Evolutionary conservation across 2,329 filamentous ascomycete species (phyloP), one percentile per base, ranked within the genome.

Genomic region (Aureobasidium pullulans): DNA sequence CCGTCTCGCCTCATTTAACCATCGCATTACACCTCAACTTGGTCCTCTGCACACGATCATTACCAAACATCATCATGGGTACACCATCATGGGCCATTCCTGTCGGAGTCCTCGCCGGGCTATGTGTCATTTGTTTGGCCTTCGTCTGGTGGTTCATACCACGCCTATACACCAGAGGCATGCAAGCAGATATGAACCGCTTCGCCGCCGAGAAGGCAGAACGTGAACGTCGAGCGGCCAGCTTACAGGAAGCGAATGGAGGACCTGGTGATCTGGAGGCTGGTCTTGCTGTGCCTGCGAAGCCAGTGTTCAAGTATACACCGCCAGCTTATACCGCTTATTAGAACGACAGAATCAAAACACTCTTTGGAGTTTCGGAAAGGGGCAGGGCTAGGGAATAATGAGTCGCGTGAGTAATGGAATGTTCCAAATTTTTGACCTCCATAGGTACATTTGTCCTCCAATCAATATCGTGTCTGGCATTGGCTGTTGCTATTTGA

Each of bases 101-200:
- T 36, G 66, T 68, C 11, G 67, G 66, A 57, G 61, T 68, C 11
- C 64, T 69, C 16, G 64, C 57, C 23, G 67, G 43, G 23, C 59
- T 69, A 10, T 63, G 63, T 34, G 61, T 64, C 31, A 34, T 60
- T 13, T 62, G 62, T 42, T 63, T 69, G 43, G 31, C 63, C 43
- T 66, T 67, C 54, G 57, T 69, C 57, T 69, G 65, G 64, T 68
- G 64, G 63, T 68, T 64, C 66, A 68, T 69, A 44, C 68, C 68
- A 6, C 64, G 64, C 32, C 48, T 62, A 9, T 68, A 62, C 57
- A 61, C 62, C 2, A 63, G 62, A 16, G 67, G 67, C 16, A 58
- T 67, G 9, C 52, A 62, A 11, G 52, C 52, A 11, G 67, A 69
- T 29, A 61, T 61, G 23, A 53, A 60, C 11, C 54, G 60, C 2